phyloP scores from a whole-genome alignment of 1,284 basidiomycete genomes.

The Anthracocystis panici-leucophaei region DNA sequence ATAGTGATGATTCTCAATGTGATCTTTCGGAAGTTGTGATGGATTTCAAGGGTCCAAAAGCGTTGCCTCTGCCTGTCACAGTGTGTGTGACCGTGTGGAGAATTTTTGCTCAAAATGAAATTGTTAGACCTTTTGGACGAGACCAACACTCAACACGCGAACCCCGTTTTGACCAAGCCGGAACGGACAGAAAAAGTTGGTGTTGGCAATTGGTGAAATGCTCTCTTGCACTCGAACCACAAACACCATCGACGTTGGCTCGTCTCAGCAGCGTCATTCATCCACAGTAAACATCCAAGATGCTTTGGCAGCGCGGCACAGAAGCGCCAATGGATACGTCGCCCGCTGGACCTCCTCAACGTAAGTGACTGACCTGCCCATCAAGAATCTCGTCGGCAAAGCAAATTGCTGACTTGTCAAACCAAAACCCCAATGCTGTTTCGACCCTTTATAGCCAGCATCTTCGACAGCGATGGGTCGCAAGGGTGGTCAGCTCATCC shows the following conservation, averaged over 20 bases:
- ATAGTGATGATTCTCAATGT: background rate
- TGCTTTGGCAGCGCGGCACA: constrained; percentile 54
- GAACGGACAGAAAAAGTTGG: constrained; percentile 7
- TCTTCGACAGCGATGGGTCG: constrained; percentile 19
- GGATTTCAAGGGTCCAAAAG: constrained; percentile 13
- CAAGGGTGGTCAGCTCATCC: constrained; percentile 14
- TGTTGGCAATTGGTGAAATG: background rate
- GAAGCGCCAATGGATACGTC: constrained; percentile 63
- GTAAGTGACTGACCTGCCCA: constrained; percentile 31
- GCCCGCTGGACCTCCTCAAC: constrained; percentile 43
- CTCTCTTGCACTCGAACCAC: constrained; percentile 4
- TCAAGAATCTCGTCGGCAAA: background rate
- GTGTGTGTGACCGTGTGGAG: constrained; percentile 21
- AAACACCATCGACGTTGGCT: background rate
- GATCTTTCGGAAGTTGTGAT: background rate
- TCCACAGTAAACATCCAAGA: constrained; percentile 9
- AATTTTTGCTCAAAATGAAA: background rate
- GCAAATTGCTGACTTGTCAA: background rate
- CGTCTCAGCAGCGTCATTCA: background rate
- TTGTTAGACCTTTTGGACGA: constrained; percentile 27
- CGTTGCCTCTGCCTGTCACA: too few relatives aligned
- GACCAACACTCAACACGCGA: constrained; percentile 46
- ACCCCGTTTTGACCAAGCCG: constrained; percentile 4
- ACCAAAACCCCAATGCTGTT: background rate
- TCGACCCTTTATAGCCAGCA: constrained; percentile 16